A percentile compares a stretch with the other conserved stretches of the same genome.
Conservation (phyloP, 2,329 filamentous ascomycete genomes). For the Penicillium sp. region DNA sequence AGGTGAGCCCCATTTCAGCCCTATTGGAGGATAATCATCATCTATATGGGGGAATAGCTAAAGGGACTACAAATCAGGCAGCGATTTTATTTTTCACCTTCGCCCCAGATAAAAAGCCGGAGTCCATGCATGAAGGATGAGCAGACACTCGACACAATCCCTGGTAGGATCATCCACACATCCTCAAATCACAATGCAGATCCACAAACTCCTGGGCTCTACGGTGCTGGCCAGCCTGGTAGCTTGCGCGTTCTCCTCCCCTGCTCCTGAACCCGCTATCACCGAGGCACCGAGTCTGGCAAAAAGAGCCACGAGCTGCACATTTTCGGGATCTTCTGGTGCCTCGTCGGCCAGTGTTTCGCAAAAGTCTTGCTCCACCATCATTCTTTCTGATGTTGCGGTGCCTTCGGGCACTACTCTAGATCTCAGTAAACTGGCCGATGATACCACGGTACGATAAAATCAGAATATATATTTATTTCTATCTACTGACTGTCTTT, state of each 20-base stretch:
- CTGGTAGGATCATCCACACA: background rate
- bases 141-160: background rate
- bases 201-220: slow-evolving; percentile 9
- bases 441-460: slow-evolving; percentile 20
- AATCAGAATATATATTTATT: background rate
- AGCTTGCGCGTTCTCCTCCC: slow-evolving; percentile 10
- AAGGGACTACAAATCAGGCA: background rate
- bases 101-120: background rate
- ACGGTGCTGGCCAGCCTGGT: slow-evolving; percentile 12
- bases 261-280: slow-evolving; percentile 19
- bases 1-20: background rate
- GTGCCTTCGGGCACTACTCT: slow-evolving; percentile 24
- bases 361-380: slow-evolving; percentile 23
- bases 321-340: slow-evolving; percentile 21
- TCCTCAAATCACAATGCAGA: slow-evolving; percentile 1
- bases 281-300: slow-evolving; percentile 19
- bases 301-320: slow-evolving; percentile 22
- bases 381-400: slow-evolving; percentile 19
- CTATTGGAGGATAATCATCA: slow-evolving; percentile 13
- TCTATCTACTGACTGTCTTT: background rate
- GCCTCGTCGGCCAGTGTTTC: slow-evolving; percentile 17
- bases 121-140: background rate
- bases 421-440: slow-evolving; percentile 20
- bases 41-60: background rate
- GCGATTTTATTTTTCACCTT: background rate